Base-by-base conservation (phyloP, 2,329 filamentous ascomycete genomes). In the Trichoderma sp. region DNA sequence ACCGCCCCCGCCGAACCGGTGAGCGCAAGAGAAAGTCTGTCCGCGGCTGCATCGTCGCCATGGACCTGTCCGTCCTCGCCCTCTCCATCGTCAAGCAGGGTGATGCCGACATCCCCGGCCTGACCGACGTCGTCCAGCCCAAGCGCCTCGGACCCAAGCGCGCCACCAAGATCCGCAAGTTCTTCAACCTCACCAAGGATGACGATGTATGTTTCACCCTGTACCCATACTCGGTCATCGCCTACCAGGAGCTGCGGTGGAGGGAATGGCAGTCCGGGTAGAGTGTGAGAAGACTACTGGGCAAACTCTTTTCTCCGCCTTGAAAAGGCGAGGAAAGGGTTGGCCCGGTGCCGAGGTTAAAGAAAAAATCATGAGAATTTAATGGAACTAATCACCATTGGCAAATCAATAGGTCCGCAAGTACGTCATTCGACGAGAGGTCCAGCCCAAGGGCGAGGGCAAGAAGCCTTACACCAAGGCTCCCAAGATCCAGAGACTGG, bases 121-220 rank as follows among this genome's bases (percentile, higher is more conserved):
- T 99, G 78, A 99, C 96, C 89, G 96, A 99, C 86, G 91, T 92
- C 84, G 94, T 98, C 83, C 93, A 97, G 90, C 96, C 96, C 86
- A 99, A 99, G 93, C 93, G 96, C 82, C 93, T 99, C 83, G 96
- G 96, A 81, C 96, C 96, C 89, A 99, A 99, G 95, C 93, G 96
- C 83, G 96, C 96, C 84, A 97, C 94, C 89, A 99, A 98, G 94
- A 98, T 99, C 88, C 94, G 95, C 87, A 92, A 91, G 85, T 99
- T 99, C 93, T 99, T 98, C 89, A 92, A 94, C 89, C 93, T 99
- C 91, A 95, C 92, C 93, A 98, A 98, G 95, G 95, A 98, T 92
- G 96, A 99, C 90, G 96, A 99, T 93, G 95, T 98, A 93, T 91
- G 93, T 94, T 81, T 81, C 84, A 82, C 81, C 82, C 83, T 86